Base-by-base conservation (phyloP, 1,139 yeast species). In the Candida pseudoviswanathii region DNA sequence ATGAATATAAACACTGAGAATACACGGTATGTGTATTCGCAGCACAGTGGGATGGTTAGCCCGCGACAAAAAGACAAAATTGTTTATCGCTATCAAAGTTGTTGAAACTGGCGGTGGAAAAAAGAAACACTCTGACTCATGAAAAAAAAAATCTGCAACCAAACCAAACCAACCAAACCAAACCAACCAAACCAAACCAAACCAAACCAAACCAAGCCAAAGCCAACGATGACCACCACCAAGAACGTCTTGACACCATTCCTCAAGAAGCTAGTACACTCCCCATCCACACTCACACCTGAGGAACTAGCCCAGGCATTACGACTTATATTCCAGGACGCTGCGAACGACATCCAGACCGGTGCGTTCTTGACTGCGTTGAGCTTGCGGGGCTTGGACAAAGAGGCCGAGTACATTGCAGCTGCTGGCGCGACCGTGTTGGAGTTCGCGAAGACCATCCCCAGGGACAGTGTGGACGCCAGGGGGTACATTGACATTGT, bases 401-500 rank as follows among this genome's bases (percentile, higher is more conserved):
- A 87, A 55, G 76, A 86, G 48, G 84, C 97, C 0, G 87, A 81
- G 41, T 89, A 73, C 63, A 87, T 94, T 44, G 94, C 97, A 3
- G 86, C 89, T 6, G 97, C 97, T 0, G 97, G 90, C 1, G 73
- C 70, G 38, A 82, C 91, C 0, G 81, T 88, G 16, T 72, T 80
- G 57, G 85, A 79, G 62, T 89, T 75, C 63, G 85, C 90, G 27
- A 78, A 75, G 59, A 65, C 74, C 7, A 80, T 89, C 24, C 66
- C 67, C 11, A 64, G 68, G 1, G 62, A 68, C 2, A 60, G 61
- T 7, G 78, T 84, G 3, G 79, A 78, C 44, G 59, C 70, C 0
- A 68, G 64, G 2, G 89, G 89, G 0, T 87, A 82, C 58, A 78
- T 89, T 16, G 99, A 94, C 67, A 89, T 94, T 38, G 99, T 94